phyloP scores from a whole-genome alignment of 768 basidiomycete species.

The Lyophyllum semitale region DNA sequence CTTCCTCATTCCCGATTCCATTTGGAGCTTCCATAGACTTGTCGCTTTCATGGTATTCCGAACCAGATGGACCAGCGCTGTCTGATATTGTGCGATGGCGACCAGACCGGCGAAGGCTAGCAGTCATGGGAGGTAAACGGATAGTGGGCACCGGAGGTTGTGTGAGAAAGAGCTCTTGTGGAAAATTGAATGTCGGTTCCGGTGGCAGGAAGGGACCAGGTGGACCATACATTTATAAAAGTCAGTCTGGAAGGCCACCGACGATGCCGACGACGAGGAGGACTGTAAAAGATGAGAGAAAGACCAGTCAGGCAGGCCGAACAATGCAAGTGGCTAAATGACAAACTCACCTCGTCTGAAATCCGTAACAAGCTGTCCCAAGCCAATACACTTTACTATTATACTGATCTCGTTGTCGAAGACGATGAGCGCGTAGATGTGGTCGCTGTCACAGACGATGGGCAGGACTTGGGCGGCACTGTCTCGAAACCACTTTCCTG shows the following conservation, averaged over 20 bases:
- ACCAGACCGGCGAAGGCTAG: slow-evolving; percentile 34
- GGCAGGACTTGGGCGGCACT: slow-evolving; percentile 9
- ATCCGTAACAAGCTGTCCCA: not conserved
- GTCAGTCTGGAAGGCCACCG: not conserved
- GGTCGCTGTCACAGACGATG: slow-evolving; percentile 8
- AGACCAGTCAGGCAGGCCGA: not conserved
- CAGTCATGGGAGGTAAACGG: slow-evolving; percentile 27
- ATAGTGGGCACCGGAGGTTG: slow-evolving; percentile 21
- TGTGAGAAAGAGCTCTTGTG: slow-evolving; percentile 1
- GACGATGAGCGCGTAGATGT: slow-evolving; percentile 2
- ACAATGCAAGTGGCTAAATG: not conserved
- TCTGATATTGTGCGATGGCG: slow-evolving; percentile 33
- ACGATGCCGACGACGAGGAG: slow-evolving; percentile 10
- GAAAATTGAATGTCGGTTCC: slow-evolving; percentile 5
- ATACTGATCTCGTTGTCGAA: slow-evolving; percentile 2
- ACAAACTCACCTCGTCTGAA: not conserved
- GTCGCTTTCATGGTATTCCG: slow-evolving; percentile 52
- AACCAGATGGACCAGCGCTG: slow-evolving; percentile 40
- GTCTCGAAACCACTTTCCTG: slow-evolving; percentile 15
- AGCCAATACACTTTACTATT: not conserved
- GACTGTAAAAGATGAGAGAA: not conserved
- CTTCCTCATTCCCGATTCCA: slow-evolving; percentile 28
- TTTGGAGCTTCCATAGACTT: slow-evolving; percentile 37
- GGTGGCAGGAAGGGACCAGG: not conserved
- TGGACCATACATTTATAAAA: slow-evolving; percentile 8